Conservation (phyloP, 2,329 filamentous ascomycete species). For the Alternaria conjuncta region DNA sequence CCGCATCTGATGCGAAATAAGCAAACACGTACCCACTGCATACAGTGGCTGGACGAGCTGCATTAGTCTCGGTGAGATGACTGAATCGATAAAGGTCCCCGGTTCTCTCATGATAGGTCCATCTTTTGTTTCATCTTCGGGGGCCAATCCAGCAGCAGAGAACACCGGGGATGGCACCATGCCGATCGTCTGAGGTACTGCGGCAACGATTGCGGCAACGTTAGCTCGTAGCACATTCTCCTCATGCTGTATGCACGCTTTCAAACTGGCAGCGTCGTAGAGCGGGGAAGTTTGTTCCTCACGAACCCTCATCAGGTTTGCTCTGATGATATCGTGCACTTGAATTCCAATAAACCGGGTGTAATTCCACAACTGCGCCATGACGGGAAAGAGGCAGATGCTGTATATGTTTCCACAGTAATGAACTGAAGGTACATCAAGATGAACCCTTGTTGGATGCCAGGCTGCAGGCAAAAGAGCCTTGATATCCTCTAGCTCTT, state of each 20-base stretch:
- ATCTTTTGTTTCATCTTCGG: neutral
- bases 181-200: conserved; percentile 37
- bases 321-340: conserved; percentile 30
- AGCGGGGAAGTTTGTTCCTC: conserved; percentile 13
- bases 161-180: conserved; percentile 33
- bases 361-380: conserved; percentile 42
- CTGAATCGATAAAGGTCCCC: conserved; percentile 31
- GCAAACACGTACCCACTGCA: conserved; percentile 18
- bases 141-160: neutral
- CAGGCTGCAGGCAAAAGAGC: conserved; percentile 30
- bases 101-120: neutral
- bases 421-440: conserved; percentile 20
- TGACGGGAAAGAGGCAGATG: conserved; percentile 40
- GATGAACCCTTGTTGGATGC: conserved; percentile 27
- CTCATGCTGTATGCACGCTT: conserved; percentile 13
- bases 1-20: conserved; percentile 21
- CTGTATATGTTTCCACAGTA: conserved; percentile 33
- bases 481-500: conserved; percentile 30
- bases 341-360: conserved; percentile 30
- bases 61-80: conserved; percentile 29
- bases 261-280: conserved; percentile 11
- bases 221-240: conserved; percentile 20
- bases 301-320: conserved; percentile 24
- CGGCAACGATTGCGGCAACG: conserved; percentile 26
- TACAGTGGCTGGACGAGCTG: conserved; percentile 39